Evolutionary conservation across 306 rosid species (phyloP).

Genomic region (Crotalaria pallida): DNA sequence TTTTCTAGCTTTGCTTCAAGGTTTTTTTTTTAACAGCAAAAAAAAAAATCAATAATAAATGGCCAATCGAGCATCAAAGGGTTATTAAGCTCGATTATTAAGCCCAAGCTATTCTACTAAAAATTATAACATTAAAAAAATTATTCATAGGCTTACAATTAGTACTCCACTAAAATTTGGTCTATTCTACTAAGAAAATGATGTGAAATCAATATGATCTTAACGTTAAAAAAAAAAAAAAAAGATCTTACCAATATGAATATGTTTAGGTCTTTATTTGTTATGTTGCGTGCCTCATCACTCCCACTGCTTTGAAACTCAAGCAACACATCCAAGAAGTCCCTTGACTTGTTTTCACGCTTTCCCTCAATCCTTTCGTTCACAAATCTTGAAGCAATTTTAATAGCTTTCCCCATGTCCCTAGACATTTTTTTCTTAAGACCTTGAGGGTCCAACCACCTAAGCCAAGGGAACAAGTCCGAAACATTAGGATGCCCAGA

Average conservation of each 20-base stretch:
- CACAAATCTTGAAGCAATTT: constrained; percentile 40
- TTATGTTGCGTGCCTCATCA: constrained; percentile 29
- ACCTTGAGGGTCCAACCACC: constrained; percentile 52
- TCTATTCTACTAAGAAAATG: no score
- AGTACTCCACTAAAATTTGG: no score
- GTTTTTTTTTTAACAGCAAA: no score
- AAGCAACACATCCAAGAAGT: constrained; percentile 55
- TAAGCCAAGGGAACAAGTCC: constrained; percentile 48
- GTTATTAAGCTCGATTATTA: no score
- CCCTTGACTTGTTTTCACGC: constrained; percentile 2
- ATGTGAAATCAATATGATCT: no score
- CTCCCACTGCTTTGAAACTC: constrained; percentile 40
- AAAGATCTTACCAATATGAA: constrained; percentile 36
- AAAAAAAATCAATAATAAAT: no score
- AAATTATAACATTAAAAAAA: no score
- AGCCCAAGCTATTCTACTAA: no score
- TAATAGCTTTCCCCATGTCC: constrained; percentile 41
- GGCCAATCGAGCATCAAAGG: no score
- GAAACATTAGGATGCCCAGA: constrained; percentile 35
- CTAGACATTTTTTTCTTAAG: constrained; percentile 43
- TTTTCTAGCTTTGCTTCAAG: no score
- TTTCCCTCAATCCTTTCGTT: constrained; percentile 26
- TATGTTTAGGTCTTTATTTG: constrained; percentile 44
- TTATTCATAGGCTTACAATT: no score
- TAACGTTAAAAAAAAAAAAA: no score